Conservation (phyloP, 139 green algal species). For the Pleodorina starrii region DNA sequence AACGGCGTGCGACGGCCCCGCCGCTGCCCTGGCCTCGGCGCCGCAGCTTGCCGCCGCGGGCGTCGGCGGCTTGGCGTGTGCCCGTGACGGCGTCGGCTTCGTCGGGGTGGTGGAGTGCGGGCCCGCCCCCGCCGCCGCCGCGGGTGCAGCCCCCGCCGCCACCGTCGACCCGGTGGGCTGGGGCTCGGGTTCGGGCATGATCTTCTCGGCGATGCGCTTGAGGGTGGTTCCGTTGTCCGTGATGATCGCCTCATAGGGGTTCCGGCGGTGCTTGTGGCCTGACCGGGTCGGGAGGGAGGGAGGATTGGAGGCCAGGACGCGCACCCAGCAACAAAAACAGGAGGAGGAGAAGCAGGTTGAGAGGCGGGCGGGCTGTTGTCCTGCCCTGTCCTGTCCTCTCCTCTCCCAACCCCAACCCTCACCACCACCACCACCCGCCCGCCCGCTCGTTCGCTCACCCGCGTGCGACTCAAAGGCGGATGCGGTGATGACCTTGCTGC, state of each 20-base stretch:
- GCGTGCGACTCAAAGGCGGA: conserved; percentile 92
- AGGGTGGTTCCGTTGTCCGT: conserved; percentile 76
- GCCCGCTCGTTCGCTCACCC: conserved; percentile 45
- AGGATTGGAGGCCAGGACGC: not conserved
- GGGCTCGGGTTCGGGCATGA: conserved; percentile 5
- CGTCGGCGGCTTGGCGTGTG: no score
- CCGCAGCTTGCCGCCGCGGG: no score
- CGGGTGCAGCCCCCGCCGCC: not conserved
- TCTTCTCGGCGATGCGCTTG: conserved; percentile 58
- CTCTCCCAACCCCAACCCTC: no score
- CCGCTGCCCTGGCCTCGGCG: no score
- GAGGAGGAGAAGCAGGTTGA: no score
- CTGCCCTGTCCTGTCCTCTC: no score
- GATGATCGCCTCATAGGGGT: conserved; percentile 89
- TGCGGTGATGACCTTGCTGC: conserved; percentile 81
- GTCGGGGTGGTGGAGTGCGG: no score
- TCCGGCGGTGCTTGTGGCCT: conserved; percentile 69
- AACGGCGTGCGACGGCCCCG: not conserved
- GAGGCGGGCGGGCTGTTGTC: no score
- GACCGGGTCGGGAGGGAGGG: conserved; percentile 30
- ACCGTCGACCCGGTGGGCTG: not conserved
- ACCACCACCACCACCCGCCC: not conserved
- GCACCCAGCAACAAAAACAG: no score
- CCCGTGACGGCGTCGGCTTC: no score
- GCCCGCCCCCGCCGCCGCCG: not conserved